Base-by-base conservation (phyloP, 495 filamentous ascomycete genomes). In the Parathielavia appendiculata region DNA sequence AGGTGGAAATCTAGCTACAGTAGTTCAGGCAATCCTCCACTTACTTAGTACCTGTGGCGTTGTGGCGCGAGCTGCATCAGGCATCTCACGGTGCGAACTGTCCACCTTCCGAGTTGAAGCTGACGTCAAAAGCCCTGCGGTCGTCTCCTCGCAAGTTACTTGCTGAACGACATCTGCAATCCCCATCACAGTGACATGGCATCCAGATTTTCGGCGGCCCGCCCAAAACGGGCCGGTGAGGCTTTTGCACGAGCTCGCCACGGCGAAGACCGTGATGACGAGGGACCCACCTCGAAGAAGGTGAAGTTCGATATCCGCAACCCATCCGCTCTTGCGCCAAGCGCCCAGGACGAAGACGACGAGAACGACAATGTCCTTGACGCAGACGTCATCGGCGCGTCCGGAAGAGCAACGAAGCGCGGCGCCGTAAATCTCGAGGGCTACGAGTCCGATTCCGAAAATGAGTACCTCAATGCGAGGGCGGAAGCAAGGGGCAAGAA, bases 281-380 rank as follows among this genome's bases (percentile, higher is more conserved):
- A 74, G 9, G 56, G 44, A 26, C 46, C 51, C 56, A 72, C 73
- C 30, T 71, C 77, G 51, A 97, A 97, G 67, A 95, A 92, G 70
- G 87, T 91, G 30, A 90, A 89, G 68, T 99, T 99, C 76, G 95
- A 97, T 71, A 75, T 91, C 23, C 89, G 95, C 62, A 97, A 97
- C 68, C 93, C 93, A 1, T 95, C 90, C 20, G 87, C 90, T 0
- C 82, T 98, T 0, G 91, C 88, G 5, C 83, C 91, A 0, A 80
- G 77, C 59, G 89, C 81, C 2, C 81, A 79, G 3, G 89, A 92
- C 58, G 89, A 92, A 35, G 65, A 65, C 17, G 89, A 89, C 60
- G 81, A 88, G 5, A 90, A 90, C 22, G 89, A 91, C 63, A 79
- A 87, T 4, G 81, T 90, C 22, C 81, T 96, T 16, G 92, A 95